phyloP scores from a whole-genome alignment of 345 rosid genomes.

The Brassica cretica region DNA sequence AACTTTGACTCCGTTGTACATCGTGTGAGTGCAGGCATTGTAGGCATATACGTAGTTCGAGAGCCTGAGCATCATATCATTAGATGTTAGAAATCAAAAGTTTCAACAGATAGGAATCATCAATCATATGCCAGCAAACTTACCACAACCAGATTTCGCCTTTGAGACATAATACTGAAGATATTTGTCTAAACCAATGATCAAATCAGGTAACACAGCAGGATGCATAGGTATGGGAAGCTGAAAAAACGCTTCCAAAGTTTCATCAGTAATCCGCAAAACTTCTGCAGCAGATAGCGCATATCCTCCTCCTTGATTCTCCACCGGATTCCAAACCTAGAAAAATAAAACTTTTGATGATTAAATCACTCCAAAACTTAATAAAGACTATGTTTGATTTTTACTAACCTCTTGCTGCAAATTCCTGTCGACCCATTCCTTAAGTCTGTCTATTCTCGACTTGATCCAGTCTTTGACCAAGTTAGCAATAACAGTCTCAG shows the following conservation, averaged over 20 bases:
- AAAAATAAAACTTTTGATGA: slow-evolving; percentile 12
- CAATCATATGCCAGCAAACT: slow-evolving; percentile 24
- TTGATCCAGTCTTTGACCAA: slow-evolving; percentile 86
- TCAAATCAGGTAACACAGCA: slow-evolving; percentile 81
- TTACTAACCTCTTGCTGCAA: slow-evolving; percentile 85
- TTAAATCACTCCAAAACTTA: not conserved
- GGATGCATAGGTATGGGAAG: slow-evolving; percentile 96
- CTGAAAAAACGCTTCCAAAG: slow-evolving; percentile 85
- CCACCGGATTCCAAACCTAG: slow-evolving; percentile 73
- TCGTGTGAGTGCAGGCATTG: slow-evolving; percentile 94
- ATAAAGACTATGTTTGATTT: not conserved
- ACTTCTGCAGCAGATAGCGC: slow-evolving; percentile 86
- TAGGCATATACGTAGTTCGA: slow-evolving; percentile 70
- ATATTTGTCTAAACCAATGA: slow-evolving; percentile 81
- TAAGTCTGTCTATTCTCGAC: slow-evolving; percentile 73
- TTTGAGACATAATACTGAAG: slow-evolving; percentile 81
- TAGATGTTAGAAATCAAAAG: slow-evolving; percentile 33
- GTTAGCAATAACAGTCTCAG: slow-evolving; percentile 89
- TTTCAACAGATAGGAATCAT: not conserved
- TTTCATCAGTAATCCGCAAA: slow-evolving; percentile 75
- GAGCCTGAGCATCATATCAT: slow-evolving; percentile 55
- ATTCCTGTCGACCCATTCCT: slow-evolving; percentile 88
- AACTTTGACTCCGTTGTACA: slow-evolving; percentile 78
- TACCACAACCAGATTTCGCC: slow-evolving; percentile 96
- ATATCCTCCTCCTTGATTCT: slow-evolving; percentile 72